Percentiles rank a stretch among this genome's conserved stretches.
phyloP scores from a whole-genome alignment of 2,329 filamentous ascomycete genomes.

The Trichoderma atrobrunneum region DNA sequence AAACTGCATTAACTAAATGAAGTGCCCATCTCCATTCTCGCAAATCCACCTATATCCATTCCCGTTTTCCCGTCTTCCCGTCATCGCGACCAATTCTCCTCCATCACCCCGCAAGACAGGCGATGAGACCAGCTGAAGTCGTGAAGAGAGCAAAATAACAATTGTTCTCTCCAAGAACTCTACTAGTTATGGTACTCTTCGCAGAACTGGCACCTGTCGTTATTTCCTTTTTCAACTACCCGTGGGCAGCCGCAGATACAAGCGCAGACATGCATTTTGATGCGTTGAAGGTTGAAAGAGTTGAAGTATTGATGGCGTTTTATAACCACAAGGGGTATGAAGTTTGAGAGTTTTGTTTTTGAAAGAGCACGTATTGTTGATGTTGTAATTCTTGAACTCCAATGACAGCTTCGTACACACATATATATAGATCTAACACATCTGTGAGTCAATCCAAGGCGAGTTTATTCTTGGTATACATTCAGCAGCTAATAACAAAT shows the following conservation, averaged over 20 bases:
- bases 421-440: background rate
- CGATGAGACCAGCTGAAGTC: background rate
- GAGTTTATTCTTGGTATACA: background rate
- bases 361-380: background rate
- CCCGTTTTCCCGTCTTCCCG: background rate
- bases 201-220: background rate
- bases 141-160: background rate
- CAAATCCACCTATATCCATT: background rate
- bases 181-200: background rate
- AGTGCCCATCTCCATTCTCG: background rate
- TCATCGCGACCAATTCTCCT: background rate
- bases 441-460: background rate
- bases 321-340: background rate
- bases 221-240: background rate
- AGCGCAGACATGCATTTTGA: background rate
- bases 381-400: background rate
- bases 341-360: background rate
- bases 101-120: background rate
- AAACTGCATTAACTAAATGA: background rate
- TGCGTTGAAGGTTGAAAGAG: background rate
- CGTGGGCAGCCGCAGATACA: background rate
- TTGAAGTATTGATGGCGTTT: background rate
- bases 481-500: background rate
- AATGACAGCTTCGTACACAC: background rate
- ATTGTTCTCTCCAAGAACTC: background rate